A percentile compares a stretch with the other conserved stretches of the same genome.
phyloP scores from a whole-genome alignment of 305 asterid genomes.

The Fraxinus baroniana region DNA sequence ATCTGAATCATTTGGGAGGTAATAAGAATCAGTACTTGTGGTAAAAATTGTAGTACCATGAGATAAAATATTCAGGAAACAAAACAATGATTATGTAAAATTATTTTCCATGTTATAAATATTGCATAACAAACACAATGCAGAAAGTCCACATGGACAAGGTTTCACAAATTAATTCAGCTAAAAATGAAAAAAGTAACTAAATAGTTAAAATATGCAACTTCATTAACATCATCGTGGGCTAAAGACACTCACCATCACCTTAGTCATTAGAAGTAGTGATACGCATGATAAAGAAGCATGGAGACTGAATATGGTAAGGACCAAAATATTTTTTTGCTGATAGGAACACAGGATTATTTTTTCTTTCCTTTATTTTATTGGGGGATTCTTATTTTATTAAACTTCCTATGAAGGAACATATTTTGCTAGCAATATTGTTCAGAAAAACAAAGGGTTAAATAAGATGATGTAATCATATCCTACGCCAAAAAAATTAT shows the following conservation, averaged over 20 bases:
- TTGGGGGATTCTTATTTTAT: not conserved
- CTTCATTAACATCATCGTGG: not conserved
- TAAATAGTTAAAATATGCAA: not conserved
- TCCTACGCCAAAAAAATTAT: not conserved
- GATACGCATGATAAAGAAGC: not conserved
- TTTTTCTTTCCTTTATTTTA: not conserved
- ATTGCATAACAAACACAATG: slow-evolving; percentile 13
- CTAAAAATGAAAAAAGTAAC: not conserved
- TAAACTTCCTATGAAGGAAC: not conserved
- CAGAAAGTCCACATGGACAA: not conserved
- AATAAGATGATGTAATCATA: not conserved
- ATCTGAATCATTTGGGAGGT: slow-evolving; percentile 53
- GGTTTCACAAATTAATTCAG: slow-evolving; percentile 8
- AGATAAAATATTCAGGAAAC: slow-evolving; percentile 19
- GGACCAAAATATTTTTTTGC: not conserved
- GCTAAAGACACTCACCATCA: slow-evolving; percentile 1
- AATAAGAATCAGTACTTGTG: slow-evolving; percentile 24
- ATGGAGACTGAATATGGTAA: not conserved
- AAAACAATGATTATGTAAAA: not conserved
- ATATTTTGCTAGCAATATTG: not conserved
- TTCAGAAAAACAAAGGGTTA: not conserved
- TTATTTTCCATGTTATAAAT: slow-evolving; percentile 3
- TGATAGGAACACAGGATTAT: not conserved
- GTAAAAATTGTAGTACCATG: not conserved
- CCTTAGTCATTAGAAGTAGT: not conserved